Evolutionary conservation across 1,284 basidiomycete genomes (phyloP).

Genomic region (Pseudomicrostroma phylloplanum): DNA sequence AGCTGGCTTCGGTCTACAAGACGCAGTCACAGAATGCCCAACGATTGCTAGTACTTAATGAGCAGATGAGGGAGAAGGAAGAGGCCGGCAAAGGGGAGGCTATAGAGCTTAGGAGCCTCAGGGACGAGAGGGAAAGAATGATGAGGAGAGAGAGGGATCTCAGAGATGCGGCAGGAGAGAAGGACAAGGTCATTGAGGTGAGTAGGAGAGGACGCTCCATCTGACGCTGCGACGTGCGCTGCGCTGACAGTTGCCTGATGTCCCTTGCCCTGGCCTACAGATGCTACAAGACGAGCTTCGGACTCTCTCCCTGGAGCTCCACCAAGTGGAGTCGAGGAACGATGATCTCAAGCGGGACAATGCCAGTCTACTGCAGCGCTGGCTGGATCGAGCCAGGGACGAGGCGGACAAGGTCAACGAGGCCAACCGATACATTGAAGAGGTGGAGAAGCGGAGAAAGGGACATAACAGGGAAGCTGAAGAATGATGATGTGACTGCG

Average conservation of each 20-base stretch:
- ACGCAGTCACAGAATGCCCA: conserved; percentile 93
- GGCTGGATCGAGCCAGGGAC: conserved; percentile 62
- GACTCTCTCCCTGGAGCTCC: conserved; percentile 60
- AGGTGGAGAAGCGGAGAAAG: conserved; percentile 7
- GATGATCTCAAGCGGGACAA: conserved; percentile 81
- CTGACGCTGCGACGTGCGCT: neutral
- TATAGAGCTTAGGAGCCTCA: conserved; percentile 66
- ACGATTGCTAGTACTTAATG: conserved; percentile 81
- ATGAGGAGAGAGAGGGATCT: conserved; percentile 54
- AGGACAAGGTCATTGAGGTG: conserved; percentile 65
- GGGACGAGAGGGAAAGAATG: conserved; percentile 66
- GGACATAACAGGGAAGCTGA: too few relatives aligned
- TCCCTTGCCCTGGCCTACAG: conserved; percentile 38
- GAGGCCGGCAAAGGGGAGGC: conserved; percentile 68
- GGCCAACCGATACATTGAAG: conserved; percentile 17
- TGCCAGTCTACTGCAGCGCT: conserved; percentile 75
- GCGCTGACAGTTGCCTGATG: conserved; percentile 45
- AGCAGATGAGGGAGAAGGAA: conserved; percentile 85
- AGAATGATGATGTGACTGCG: too few relatives aligned
- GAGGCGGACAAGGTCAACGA: conserved; percentile 95
- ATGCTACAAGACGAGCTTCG: conserved; percentile 72
- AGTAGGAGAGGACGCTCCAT: conserved; percentile 54
- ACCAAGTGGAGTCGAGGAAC: conserved; percentile 80
- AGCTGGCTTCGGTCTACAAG: conserved; percentile 88
- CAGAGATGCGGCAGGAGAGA: conserved; percentile 73